Conservation (phyloP, 1,284 basidiomycete genomes). For the Cryptococcus sp. region DNA sequence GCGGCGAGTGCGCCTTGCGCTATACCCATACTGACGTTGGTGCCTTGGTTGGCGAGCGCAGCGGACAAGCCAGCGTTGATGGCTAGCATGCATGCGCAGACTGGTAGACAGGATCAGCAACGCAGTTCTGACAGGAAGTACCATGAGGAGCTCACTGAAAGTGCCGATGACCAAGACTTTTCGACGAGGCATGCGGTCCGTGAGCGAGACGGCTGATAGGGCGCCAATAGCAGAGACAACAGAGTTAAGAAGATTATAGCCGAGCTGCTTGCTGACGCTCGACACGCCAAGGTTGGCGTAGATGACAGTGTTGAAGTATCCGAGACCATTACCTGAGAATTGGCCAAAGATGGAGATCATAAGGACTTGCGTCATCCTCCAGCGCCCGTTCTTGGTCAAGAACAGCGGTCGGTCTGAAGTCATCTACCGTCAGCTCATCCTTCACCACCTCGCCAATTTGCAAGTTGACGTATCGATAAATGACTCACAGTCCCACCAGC, state of each 20-base stretch:
- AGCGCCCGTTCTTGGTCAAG: constrained; percentile 33
- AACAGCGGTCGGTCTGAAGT: constrained; percentile 34
- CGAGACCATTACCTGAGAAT: constrained; percentile 58
- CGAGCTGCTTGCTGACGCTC: constrained; percentile 51
- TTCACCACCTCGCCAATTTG: background rate
- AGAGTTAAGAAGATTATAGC: constrained; percentile 62
- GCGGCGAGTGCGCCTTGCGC: constrained; percentile 52
- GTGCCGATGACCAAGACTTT: constrained; percentile 40
- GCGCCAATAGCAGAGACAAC: constrained; percentile 60
- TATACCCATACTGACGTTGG: constrained; percentile 21
- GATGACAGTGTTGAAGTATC: constrained; percentile 55
- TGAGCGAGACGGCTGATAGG: constrained; percentile 38
- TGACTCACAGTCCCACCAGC: constrained; percentile 59
- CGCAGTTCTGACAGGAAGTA: background rate
- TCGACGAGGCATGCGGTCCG: constrained; percentile 38
- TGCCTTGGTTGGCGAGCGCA: constrained; percentile 28
- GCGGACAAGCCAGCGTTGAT: constrained; percentile 42
- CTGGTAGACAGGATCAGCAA: background rate
- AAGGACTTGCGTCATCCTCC: constrained; percentile 41
- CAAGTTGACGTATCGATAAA: background rate
- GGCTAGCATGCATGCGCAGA: constrained; percentile 34
- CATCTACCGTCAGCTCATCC: background rate
- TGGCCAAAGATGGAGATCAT: constrained; percentile 55
- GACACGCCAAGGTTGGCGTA: constrained; percentile 32
- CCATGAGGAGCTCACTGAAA: constrained; percentile 15